phyloP scores from a whole-genome alignment of 805 yeast genomes.

The Myxozyma geophila region DNA sequence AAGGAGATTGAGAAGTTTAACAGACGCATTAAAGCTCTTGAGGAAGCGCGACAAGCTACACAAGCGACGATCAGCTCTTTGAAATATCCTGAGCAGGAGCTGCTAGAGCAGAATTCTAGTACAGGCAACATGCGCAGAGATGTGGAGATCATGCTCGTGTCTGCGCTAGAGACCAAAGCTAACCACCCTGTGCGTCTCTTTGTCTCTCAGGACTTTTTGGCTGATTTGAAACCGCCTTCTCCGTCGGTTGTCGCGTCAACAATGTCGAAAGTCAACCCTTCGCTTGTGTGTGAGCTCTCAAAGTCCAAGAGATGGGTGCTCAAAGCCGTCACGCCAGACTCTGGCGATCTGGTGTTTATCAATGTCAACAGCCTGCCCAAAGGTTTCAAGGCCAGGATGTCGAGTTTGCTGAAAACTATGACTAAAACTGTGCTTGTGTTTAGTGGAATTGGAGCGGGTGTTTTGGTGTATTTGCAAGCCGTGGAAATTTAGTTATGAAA shows the following conservation, averaged over 20 bases:
- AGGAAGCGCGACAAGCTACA: too few species aligned
- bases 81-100: too few species aligned
- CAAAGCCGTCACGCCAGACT: background rate
- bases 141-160: background rate
- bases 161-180: background rate
- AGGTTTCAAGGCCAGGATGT: background rate
- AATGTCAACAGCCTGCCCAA: background rate
- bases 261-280: background rate
- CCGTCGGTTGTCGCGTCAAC: background rate
- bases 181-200: background rate
- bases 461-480: background rate
- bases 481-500: background rate
- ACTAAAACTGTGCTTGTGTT: background rate
- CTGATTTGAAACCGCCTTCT: background rate
- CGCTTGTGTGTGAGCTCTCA: background rate
- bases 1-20: too few species aligned
- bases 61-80: too few species aligned
- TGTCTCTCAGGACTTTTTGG: background rate
- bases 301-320: conserved; percentile 6
- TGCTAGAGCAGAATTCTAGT: too few species aligned
- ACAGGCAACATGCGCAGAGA: too few species aligned
- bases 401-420: background rate
- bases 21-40: too few species aligned
- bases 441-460: background rate
- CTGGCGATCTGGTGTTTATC: conserved; percentile 5